Evolutionary conservation across 2,329 filamentous ascomycete genomes (phyloP).

Genomic region (Coleophoma cylindrospora): DNA sequence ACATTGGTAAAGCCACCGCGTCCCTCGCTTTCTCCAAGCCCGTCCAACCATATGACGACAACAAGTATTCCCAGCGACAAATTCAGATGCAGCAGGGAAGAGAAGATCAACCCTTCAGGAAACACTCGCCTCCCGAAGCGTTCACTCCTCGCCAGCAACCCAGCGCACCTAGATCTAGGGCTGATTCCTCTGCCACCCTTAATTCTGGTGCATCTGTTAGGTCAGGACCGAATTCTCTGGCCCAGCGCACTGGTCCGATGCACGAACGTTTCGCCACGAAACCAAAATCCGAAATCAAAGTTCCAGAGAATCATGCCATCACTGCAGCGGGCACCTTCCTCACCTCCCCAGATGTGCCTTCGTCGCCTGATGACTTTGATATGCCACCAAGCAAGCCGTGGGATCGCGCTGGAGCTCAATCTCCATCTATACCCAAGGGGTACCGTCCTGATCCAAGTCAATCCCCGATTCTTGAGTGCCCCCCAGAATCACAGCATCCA

Average conservation of each 20-base stretch:
- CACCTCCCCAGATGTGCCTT: constrained; percentile 16
- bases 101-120: constrained; percentile 47
- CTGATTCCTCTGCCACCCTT: constrained; percentile 40
- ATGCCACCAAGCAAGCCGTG: constrained; percentile 3
- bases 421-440: constrained; percentile 16
- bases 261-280: constrained; percentile 12
- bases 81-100: constrained; percentile 74
- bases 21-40: constrained; percentile 70
- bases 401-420: constrained; percentile 3
- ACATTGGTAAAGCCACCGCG: constrained; percentile 77
- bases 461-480: constrained; percentile 16
- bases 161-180: constrained; percentile 33
- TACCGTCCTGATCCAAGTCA: constrained; percentile 16
- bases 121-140: constrained; percentile 17
- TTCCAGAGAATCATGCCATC: constrained; percentile 11
- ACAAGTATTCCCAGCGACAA: constrained; percentile 77
- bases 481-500: constrained; percentile 23
- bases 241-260: constrained; percentile 28
- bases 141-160: constrained; percentile 18
- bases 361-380: constrained; percentile 8
- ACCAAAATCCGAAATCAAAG: constrained; percentile 5
- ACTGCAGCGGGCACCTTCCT: constrained; percentile 16
- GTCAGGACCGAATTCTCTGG: constrained; percentile 44
- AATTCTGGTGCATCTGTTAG: constrained; percentile 30
- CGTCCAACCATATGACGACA: constrained; percentile 72